Conservation (phyloP, 2,329 filamentous ascomycete genomes). For the Pseudopithomyces maydicus region DNA sequence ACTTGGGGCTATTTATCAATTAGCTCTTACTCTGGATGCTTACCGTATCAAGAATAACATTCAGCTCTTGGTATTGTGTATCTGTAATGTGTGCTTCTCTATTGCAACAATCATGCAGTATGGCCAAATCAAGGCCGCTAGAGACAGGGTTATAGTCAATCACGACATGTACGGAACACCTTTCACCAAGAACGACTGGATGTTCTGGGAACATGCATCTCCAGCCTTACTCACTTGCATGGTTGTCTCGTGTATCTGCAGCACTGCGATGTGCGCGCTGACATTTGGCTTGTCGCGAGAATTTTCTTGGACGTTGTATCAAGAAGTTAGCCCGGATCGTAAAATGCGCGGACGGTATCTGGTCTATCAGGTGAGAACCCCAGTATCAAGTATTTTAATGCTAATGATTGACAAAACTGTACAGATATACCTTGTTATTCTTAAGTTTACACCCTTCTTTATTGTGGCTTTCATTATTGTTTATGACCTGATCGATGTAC, state of each 20-base stretch:
- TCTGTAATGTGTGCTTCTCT: slow-evolving; percentile 25
- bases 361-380: slow-evolving; percentile 18
- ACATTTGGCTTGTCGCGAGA: slow-evolving; percentile 17
- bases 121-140: slow-evolving; percentile 12
- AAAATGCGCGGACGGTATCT: slow-evolving; percentile 16
- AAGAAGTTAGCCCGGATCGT: slow-evolving; percentile 19
- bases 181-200: slow-evolving; percentile 20
- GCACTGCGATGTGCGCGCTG: background rate
- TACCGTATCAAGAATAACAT: slow-evolving; percentile 29
- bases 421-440: background rate
- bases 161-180: slow-evolving; percentile 7
- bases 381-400: too few species aligned
- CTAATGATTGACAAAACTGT: background rate
- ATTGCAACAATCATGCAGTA: slow-evolving; percentile 25
- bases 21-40: slow-evolving; percentile 27
- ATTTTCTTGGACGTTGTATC: slow-evolving; percentile 26
- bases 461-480: slow-evolving; percentile 24
- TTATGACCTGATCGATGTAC: slow-evolving; percentile 22
- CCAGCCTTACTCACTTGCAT: slow-evolving; percentile 2
- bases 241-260: slow-evolving; percentile 5
- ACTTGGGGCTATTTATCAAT: slow-evolving; percentile 26
- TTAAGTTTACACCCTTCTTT: slow-evolving; percentile 22
- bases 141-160: background rate
- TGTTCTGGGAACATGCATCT: slow-evolving; percentile 8
- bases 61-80: slow-evolving; percentile 25